phyloP scores from a whole-genome alignment of 2,329 filamentous ascomycete genomes.

The Nigrospora sphaerica region DNA sequence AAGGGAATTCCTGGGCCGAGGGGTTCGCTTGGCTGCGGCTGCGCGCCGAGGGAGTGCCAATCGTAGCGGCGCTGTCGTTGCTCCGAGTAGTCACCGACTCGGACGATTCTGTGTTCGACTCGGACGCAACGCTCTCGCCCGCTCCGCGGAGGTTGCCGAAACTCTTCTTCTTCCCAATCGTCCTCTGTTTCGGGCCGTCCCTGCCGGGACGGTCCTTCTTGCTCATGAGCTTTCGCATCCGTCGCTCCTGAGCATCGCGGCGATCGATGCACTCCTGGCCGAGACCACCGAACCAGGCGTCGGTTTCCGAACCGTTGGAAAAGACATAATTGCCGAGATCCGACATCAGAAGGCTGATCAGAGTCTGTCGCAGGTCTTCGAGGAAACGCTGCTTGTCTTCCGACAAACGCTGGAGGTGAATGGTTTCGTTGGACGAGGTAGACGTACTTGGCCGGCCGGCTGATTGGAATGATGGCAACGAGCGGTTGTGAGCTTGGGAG shows the following conservation, averaged over 20 bases:
- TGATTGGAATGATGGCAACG: constrained; percentile 36
- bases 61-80: constrained; percentile 33
- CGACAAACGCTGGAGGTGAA: constrained; percentile 52
- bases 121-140: constrained; percentile 27
- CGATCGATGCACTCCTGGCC: constrained; percentile 60
- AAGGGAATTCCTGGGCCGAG: constrained; percentile 59
- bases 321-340: constrained; percentile 85
- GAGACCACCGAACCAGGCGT: constrained; percentile 72
- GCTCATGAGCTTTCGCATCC: constrained; percentile 29
- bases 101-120: constrained; percentile 29
- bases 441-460: constrained; percentile 57
- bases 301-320: constrained; percentile 85
- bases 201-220: constrained; percentile 35
- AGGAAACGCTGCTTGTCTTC: constrained; percentile 76
- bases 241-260: constrained; percentile 46
- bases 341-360: constrained; percentile 80
- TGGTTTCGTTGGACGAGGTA: constrained; percentile 60
- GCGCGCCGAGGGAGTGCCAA: constrained; percentile 28
- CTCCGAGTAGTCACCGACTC: constrained; percentile 29
- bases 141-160: constrained; percentile 55
- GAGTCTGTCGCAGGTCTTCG: constrained; percentile 65
- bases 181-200: constrained; percentile 39
- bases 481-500: constrained; percentile 32
- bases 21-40: constrained; percentile 21
- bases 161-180: constrained; percentile 61